Conservation (phyloP, 2,329 filamentous ascomycete genomes). For the Phialophora macrospora region DNA sequence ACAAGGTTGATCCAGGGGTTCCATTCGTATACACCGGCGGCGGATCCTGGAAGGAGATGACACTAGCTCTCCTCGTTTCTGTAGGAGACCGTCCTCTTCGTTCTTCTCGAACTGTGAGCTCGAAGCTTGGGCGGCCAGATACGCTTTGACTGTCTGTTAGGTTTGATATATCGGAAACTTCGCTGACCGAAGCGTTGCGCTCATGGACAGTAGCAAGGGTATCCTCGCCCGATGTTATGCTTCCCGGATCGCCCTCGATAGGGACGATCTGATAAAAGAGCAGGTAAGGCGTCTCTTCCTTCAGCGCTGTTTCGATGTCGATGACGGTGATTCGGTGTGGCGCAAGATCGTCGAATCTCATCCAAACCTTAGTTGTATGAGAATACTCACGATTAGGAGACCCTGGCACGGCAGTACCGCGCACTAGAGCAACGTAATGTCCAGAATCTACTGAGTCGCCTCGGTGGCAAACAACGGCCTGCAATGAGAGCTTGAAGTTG, state of each 20-base stretch:
- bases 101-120: constrained; percentile 44
- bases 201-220: constrained; percentile 38
- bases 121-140: constrained; percentile 47
- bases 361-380: constrained; percentile 78
- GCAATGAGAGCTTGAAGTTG: constrained; percentile 92
- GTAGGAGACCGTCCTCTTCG: constrained; percentile 32
- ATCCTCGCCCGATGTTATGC: constrained; percentile 45
- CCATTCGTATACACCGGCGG: constrained; percentile 21
- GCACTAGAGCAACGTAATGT: constrained; percentile 86
- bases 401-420: constrained; percentile 63
- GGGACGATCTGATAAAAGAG: constrained; percentile 95
- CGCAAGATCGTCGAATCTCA: constrained; percentile 88
- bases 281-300: constrained; percentile 89
- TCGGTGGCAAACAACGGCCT: constrained; percentile 90
- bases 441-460: constrained; percentile 84
- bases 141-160: constrained; percentile 23
- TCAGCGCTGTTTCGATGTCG: constrained; percentile 76
- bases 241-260: constrained; percentile 68
- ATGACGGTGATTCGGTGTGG: constrained; percentile 73
- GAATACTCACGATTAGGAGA: constrained; percentile 40
- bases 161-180: constrained; percentile 25
- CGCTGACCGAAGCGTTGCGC: constrained; percentile 32
- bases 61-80: constrained; percentile 40
- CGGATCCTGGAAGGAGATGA: constrained; percentile 42
- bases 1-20: constrained; percentile 6